Conservation (phyloP, 257 asterid genomes). For the Marsdenia floribunda region DNA sequence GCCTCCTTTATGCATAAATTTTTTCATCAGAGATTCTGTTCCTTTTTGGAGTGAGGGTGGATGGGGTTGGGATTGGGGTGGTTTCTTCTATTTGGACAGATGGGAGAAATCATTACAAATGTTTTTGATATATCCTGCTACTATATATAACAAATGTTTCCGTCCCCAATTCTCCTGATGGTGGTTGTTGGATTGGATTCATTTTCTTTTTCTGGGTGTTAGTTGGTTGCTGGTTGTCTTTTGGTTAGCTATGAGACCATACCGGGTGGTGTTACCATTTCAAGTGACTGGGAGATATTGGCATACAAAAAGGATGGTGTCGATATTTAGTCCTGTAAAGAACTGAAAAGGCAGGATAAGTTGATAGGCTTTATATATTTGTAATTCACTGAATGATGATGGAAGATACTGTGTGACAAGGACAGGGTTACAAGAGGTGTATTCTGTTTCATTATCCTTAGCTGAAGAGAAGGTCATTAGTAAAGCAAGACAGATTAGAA, state of each 20-base stretch:
- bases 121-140: background rate
- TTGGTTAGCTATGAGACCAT: background rate
- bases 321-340: background rate
- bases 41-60: no score
- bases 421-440: background rate
- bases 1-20: background rate
- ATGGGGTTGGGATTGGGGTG: background rate
- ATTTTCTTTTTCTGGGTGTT: background rate
- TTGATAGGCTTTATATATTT: background rate
- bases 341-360: background rate
- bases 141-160: background rate
- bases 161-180: background rate
- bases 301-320: background rate
- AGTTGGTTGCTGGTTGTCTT: background rate
- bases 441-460: background rate
- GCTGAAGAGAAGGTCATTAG: background rate
- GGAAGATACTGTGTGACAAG: background rate
- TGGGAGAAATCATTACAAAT: background rate
- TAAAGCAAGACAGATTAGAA: background rate
- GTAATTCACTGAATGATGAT: background rate
- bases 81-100: background rate
- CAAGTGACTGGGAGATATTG: background rate
- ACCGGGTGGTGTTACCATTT: background rate
- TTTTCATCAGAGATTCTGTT: background rate
- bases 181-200: background rate